Base-by-base conservation (phyloP, 2,329 filamentous ascomycete genomes). In the Diplocarpon rosae region DNA sequence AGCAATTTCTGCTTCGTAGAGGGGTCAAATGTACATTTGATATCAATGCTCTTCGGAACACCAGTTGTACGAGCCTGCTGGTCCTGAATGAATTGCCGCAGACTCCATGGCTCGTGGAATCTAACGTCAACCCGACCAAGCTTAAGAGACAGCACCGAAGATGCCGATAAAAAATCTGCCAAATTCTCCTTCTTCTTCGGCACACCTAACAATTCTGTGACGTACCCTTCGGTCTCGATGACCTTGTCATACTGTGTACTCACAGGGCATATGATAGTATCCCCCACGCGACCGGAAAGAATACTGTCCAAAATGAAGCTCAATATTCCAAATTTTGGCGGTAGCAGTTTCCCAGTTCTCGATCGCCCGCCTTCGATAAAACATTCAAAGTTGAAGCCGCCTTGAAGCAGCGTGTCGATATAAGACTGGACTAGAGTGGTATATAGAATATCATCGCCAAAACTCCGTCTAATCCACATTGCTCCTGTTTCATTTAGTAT, bases 231-330 rank as follows among this genome's bases (percentile, higher is more conserved):
- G 1, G 93, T 95, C 64, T 98, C 92, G 48, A 98, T 93, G 45
- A 98, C 92, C 61, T 96, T 98, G 70, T 98, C 92, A 61, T 98
- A 98, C 62, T 98, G 92, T 0, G 89, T 95, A 63, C 85, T 93
- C 37, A 98, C 92, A 0, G 92, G 92, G 56, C 90, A 95, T 42
- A 98, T 87, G 34, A 95, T 85, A 28, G 87, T 82, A 63, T 98
- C 92, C 37, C 93, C 72, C 0, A 95, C 88, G 6, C 89, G 76
- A 0, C 89, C 88, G 0, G 86, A 93, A 5, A 95, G 68, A 12
- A 98, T 72, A 54, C 87, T 93, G 55, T 98, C 92, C 14, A 98
- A 68, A 32, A 96, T 76, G 57, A 95, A 98, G 58, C 79, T 85
- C 24, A 98, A 68, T 47, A 98, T 95, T 9, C 92, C 92, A 53